Base-by-base conservation (phyloP, 2,329 filamentous ascomycete species). In the Curvularia verruculosa region DNA sequence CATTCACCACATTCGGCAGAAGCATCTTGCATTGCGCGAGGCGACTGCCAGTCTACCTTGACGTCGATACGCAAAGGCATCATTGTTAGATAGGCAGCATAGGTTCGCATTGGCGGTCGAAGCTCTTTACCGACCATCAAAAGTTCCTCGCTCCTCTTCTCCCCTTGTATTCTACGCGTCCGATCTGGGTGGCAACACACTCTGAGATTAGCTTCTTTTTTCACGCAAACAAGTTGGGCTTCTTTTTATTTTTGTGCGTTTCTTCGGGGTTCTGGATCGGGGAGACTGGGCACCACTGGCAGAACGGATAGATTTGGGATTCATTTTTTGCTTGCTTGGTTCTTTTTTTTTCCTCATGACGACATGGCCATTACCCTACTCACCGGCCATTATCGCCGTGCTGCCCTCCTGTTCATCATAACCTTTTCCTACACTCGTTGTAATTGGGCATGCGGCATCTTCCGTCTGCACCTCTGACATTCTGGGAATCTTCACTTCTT, bases 351-450 rank as follows among this genome's bases (percentile, higher is more conserved):
- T 46, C 28, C 49, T 73, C 61, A 75, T 67, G 72, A 74, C 67
- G 69, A 63, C 67, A 71, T 69, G 69, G 69, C 63, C 64, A 53
- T 51, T 57, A 60, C 49, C 51, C 40, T 48, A 21, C 41, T 57
- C 62, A 68, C 56, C 66, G 67, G 70, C 65, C 64, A 69, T 64
- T 61, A 61, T 71, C 69, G 69, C 69, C 71, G 70, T 63, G 68
- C 59, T 60, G 26, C 49, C 56, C 50, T 52, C 52, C 46, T 52
- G 45, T 55, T 50, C 31, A 53, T 39, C 43, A 63, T 66, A 41
- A 9, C 19, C 24, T 23, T 72, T 71, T 73, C 63, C 61, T 75
- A 75, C 74, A 60, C 70, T 76, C 73, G 71, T 76, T 77, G 71
- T 77, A 76, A 76, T 77, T 53, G 60, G 66, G 63, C 19, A 44